Percentiles rank a stretch among this genome's conserved stretches.
Evolutionary conservation across 192 early-diverging fungal genomes (phyloP).

Genomic region (Geosiphon pyriformis): DNA sequence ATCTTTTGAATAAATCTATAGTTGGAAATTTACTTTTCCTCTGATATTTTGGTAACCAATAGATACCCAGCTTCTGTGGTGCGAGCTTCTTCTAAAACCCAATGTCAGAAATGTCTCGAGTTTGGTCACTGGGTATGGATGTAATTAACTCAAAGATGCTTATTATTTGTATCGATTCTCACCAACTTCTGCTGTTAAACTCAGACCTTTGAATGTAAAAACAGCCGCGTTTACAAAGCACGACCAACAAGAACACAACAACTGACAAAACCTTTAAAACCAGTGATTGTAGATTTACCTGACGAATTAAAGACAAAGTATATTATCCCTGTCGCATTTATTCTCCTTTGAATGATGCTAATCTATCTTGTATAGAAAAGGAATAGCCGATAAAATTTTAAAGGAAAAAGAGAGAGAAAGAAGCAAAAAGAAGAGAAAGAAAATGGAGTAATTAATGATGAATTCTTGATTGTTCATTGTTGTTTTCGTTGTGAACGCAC

Average conservation of each 20-base stretch:
- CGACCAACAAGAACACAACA: slow-evolving; percentile 58
- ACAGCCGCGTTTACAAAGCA: slow-evolving; percentile 37
- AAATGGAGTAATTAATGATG: no score
- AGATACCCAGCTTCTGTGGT: slow-evolving; percentile 24
- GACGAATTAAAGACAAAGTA: slow-evolving; percentile 42
- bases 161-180: not conserved
- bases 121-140: slow-evolving; percentile 48
- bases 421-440: not conserved
- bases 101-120: slow-evolving; percentile 56
- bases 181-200: not conserved
- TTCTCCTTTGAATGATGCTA: not conserved
- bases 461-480: no score
- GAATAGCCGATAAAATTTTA: not conserved
- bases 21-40: no score
- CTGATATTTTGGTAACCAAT: not conserved
- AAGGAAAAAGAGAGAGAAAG: slow-evolving; percentile 6
- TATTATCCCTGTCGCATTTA: not conserved
- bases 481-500: no score
- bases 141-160: not conserved
- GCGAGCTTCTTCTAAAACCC: slow-evolving; percentile 44
- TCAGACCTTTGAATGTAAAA: slow-evolving; percentile 52
- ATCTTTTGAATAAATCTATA: no score
- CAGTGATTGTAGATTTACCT: slow-evolving; percentile 40
- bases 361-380: not conserved
- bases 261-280: slow-evolving; percentile 49